These are phyloP conservation scores for Linnemannia elongata DNA, from an alignment of 192 early-diverging fungal species.

Conservation along the genomic window DNA sequence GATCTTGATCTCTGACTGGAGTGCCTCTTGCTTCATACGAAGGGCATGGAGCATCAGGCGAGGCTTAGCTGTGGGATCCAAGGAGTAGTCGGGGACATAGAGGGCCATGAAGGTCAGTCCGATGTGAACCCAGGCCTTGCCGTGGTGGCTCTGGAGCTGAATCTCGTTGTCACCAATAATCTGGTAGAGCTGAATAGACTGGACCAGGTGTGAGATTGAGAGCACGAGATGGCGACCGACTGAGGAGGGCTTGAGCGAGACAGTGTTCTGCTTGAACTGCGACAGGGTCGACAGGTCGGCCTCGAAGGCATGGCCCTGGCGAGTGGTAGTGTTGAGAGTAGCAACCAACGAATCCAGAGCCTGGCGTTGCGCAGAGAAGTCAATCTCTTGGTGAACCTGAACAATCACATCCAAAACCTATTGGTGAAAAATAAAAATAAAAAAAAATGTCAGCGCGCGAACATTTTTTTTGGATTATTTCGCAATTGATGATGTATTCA, in stretches of 20 bases:
- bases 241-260: constrained; percentile 37
- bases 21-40: constrained; percentile 61
- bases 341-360: constrained; percentile 19
- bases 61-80: constrained; percentile 88
- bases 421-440: background rate
- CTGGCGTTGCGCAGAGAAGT: constrained; percentile 19
- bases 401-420: constrained; percentile 47
- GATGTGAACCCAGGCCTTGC: constrained; percentile 70
- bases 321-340: constrained; percentile 17
- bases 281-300: constrained; percentile 4
- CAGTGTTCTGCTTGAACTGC: constrained; percentile 19
- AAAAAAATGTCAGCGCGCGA: background rate
- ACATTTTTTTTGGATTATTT: background rate
- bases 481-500: background rate
- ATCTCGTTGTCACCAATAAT: constrained; percentile 23
- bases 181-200: constrained; percentile 36
- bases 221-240: constrained; percentile 40
- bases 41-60: constrained; percentile 75
- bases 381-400: constrained; percentile 28
- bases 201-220: constrained; percentile 20
- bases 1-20: constrained; percentile 71
- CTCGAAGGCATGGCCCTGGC: constrained; percentile 22
- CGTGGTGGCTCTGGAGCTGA: constrained; percentile 51
- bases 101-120: constrained; percentile 72
- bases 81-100: constrained; percentile 84